These are phyloP conservation scores for Oryza nivara DNA, from an alignment of 176 grass and related monocot species.

Conservation along the genomic window DNA sequence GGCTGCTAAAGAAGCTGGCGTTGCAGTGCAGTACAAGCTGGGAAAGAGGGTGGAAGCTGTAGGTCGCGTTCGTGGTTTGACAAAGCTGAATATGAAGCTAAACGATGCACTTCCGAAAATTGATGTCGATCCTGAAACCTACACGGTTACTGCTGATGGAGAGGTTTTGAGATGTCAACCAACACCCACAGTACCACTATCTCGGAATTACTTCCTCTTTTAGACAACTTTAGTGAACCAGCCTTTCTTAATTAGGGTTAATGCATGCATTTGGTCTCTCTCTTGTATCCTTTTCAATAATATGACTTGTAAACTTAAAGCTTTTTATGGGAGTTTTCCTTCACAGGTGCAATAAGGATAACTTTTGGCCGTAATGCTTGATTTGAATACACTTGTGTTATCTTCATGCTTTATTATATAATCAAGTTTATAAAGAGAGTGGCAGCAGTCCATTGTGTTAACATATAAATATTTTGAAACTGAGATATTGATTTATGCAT, in stretches of 20 bases:
- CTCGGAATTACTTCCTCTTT: constrained; percentile 95
- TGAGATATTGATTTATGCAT: too few relatives aligned
- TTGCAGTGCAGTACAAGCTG: constrained; percentile 61
- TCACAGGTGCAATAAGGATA: neutral
- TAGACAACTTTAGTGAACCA: neutral
- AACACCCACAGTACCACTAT: constrained; percentile 63
- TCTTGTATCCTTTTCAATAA: neutral
- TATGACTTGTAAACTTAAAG: neutral
- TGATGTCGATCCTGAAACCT: constrained; percentile 79
- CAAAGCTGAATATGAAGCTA: constrained; percentile 90
- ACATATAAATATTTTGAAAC: too few relatives aligned
- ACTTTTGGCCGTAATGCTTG: neutral
- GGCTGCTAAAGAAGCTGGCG: constrained; percentile 71
- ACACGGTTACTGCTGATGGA: constrained; percentile 74
- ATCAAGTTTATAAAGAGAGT: too few relatives aligned
- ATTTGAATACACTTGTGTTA: neutral
- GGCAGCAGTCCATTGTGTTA: too few relatives aligned
- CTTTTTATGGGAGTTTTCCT: neutral
- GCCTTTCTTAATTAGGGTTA: neutral
- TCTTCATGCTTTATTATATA: neutral
- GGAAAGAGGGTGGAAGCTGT: constrained; percentile 83
- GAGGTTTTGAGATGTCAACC: constrained; percentile 68
- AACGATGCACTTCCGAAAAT: constrained; percentile 82
- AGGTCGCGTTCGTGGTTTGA: constrained; percentile 54
- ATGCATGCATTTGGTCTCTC: neutral